Conservation (phyloP, 768 basidiomycete species). For the Podaxis carcinomalis region DNA sequence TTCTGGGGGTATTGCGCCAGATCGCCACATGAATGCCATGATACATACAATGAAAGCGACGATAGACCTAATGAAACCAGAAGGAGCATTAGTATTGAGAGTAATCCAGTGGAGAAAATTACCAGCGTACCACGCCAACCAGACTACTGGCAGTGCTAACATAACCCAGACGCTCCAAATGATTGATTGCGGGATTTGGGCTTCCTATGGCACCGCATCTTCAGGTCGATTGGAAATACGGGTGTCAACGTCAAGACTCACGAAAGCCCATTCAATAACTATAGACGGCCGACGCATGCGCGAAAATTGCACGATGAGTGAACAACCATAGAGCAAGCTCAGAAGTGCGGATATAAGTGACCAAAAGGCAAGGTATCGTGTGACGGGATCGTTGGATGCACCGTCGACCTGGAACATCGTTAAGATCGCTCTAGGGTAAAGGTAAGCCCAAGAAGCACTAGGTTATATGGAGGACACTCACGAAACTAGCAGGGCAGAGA, state of each 20-base stretch:
- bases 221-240: background rate
- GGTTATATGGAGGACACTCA: slow-evolving; percentile 9
- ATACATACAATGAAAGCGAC: slow-evolving; percentile 8
- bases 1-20: background rate
- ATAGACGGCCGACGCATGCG: slow-evolving; percentile 59
- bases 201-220: slow-evolving; percentile 34
- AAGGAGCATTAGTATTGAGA: background rate
- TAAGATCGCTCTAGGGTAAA: slow-evolving; percentile 22
- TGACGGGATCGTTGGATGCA: slow-evolving; percentile 45
- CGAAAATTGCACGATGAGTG: slow-evolving; percentile 60
- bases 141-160: slow-evolving; percentile 56
- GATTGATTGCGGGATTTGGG: slow-evolving; percentile 27
- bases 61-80: background rate
- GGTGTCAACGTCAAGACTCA: slow-evolving; percentile 14
- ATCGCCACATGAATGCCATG: slow-evolving; percentile 11
- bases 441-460: background rate
- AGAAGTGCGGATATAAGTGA: slow-evolving; percentile 54
- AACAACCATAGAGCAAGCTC: slow-evolving; percentile 58
- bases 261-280: slow-evolving; percentile 58
- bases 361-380: slow-evolving; percentile 48
- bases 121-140: slow-evolving; percentile 49
- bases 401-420: slow-evolving; percentile 26
- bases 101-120: background rate
- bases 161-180: slow-evolving; percentile 64
- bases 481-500: slow-evolving; percentile 24